Percentiles rank a stretch among this genome's conserved stretches.
Conservation (phyloP, 2,329 filamentous ascomycete species). For the Periglandula ipomoeae region DNA sequence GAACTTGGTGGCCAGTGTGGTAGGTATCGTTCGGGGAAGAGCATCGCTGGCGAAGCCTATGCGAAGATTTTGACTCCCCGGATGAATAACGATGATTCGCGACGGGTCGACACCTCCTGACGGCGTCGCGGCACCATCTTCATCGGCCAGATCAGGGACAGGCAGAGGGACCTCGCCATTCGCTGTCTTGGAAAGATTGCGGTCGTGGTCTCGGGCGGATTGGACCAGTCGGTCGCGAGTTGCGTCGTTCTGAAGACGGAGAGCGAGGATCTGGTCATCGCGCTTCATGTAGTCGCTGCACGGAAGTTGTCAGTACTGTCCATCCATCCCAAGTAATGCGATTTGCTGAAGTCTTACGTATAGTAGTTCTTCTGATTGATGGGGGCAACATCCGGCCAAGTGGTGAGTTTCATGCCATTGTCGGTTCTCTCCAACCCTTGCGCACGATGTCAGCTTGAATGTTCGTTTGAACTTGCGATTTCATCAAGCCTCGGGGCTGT, state of each 20-base stretch:
- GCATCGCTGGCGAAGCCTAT: constrained; percentile 96
- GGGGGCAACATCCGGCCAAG: constrained; percentile 82
- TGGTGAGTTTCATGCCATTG: constrained; percentile 94
- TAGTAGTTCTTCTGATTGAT: constrained; percentile 99
- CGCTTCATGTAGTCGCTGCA: constrained; percentile 91
- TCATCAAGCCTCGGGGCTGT: constrained; percentile 7
- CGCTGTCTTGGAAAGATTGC: constrained; percentile 68
- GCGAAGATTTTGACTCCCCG: constrained; percentile 88
- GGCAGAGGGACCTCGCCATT: constrained; percentile 55
- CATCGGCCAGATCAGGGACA: constrained; percentile 49
- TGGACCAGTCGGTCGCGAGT: constrained; percentile 75
- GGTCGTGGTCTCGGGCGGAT: constrained; percentile 78
- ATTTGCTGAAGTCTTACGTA: constrained; percentile 53
- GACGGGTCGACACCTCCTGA: constrained; percentile 63
- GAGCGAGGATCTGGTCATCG: constrained; percentile 88
- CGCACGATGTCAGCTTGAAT: constrained; percentile 4
- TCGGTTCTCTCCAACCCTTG: constrained; percentile 90
- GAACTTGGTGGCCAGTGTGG: constrained; percentile 78
- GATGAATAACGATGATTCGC: constrained; percentile 89
- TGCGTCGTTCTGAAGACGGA: constrained; percentile 81
- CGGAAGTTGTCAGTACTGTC: constrained; percentile 9
- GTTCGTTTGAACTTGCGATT: constrained; percentile 11
- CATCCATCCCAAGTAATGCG: no score
- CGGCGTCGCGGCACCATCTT: constrained; percentile 45
- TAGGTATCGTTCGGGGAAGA: constrained; percentile 86